phyloP scores from a whole-genome alignment of 441 rosid species.

The Gossypium aridum region DNA sequence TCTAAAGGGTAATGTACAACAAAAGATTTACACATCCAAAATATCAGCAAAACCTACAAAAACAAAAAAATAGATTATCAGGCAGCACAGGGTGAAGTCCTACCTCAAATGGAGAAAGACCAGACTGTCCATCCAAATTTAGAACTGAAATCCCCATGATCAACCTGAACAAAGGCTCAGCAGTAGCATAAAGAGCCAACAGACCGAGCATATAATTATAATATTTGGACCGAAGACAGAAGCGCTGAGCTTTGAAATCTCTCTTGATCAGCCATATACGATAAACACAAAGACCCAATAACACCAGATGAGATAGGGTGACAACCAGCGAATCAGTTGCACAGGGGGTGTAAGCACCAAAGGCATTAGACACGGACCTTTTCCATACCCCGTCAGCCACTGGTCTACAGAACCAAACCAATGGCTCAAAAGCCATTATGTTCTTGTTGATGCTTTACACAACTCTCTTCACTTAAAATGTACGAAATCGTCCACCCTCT shows the following conservation, averaged over 20 bases:
- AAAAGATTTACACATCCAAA: neutral
- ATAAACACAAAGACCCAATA: conserved; percentile 63
- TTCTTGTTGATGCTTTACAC: conserved; percentile 13
- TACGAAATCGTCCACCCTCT: conserved; percentile 17
- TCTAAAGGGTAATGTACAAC: neutral
- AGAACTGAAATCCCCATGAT: conserved; percentile 73
- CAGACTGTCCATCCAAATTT: conserved; percentile 61
- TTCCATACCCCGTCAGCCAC: conserved; percentile 76
- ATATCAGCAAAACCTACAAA: conserved; percentile 7
- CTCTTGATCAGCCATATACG: conserved; percentile 71
- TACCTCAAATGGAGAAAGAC: conserved; percentile 93
- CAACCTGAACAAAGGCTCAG: conserved; percentile 84
- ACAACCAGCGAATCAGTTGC: conserved; percentile 74
- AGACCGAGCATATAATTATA: conserved; percentile 59
- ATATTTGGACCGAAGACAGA: conserved; percentile 66
- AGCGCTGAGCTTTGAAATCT: conserved; percentile 58
- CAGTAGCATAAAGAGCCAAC: conserved; percentile 66
- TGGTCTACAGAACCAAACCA: conserved; percentile 87
- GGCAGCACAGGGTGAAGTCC: conserved; percentile 1
- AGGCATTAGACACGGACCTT: conserved; percentile 64
- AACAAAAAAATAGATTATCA: neutral
- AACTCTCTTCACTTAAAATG: conserved; percentile 14
- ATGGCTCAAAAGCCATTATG: conserved; percentile 64
- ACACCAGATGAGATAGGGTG: conserved; percentile 53
- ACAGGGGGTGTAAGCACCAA: conserved; percentile 95